phyloP scores from a whole-genome alignment of 129 eudicot species.

The Logfia minima region DNA sequence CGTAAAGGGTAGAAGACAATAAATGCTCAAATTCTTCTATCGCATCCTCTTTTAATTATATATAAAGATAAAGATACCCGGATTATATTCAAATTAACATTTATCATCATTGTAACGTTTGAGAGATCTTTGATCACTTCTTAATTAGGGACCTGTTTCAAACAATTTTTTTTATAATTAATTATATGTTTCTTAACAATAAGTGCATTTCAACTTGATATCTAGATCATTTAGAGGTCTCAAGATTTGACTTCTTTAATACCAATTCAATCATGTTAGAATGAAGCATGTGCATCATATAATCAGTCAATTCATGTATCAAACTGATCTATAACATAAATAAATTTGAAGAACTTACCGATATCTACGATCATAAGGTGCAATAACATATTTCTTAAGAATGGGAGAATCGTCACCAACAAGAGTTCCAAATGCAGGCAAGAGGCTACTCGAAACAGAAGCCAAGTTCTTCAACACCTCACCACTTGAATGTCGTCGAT shows the following conservation, averaged over 20 bases:
- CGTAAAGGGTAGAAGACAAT: too few relatives aligned
- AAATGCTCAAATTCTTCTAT: too few relatives aligned
- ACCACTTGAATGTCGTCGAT: constrained; percentile 53
- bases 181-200: too few relatives aligned
- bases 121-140: not conserved
- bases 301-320: not conserved
- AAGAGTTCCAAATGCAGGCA: constrained; percentile 83
- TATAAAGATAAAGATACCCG: too few relatives aligned
- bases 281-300: not conserved
- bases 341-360: constrained; percentile 38
- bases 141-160: not conserved
- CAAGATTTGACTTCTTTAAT: not conserved
- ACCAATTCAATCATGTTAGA: not conserved
- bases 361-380: constrained; percentile 81
- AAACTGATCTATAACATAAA: not conserved
- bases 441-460: constrained; percentile 70
- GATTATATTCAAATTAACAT: too few relatives aligned
- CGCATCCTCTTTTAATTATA: too few relatives aligned
- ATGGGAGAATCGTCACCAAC: constrained; percentile 54
- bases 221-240: not conserved
- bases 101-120: too few relatives aligned
- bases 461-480: constrained; percentile 56
- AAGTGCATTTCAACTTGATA: not conserved
- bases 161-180: too few relatives aligned
- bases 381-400: constrained; percentile 56